A percentile compares a stretch with the other conserved stretches of the same genome.
Conservation (phyloP, 2,329 filamentous ascomycete species). For the Torrubiella hemipterigena region DNA sequence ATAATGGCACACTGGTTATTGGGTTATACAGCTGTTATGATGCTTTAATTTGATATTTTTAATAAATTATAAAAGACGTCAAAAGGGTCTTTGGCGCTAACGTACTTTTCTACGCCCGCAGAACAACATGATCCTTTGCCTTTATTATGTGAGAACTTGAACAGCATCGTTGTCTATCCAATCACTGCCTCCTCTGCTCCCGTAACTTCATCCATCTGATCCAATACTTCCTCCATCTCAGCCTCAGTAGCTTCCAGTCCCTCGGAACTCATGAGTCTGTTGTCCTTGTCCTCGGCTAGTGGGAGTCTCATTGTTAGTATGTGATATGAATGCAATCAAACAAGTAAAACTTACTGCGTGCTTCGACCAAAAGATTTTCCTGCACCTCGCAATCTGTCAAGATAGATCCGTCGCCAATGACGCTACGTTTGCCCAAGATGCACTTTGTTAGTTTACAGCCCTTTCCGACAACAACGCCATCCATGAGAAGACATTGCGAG, state of each 20-base stretch:
- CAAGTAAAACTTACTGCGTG: slow-evolving; percentile 47
- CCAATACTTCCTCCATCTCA: slow-evolving; percentile 43
- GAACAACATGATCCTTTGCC: too few relatives aligned
- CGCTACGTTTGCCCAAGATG: slow-evolving; percentile 68
- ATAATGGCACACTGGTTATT: too few relatives aligned
- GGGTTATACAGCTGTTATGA: too few relatives aligned
- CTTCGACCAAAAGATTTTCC: slow-evolving; percentile 75
- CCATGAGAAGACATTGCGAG: slow-evolving; percentile 84
- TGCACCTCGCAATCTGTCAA: slow-evolving; percentile 87
- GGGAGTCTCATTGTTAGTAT: slow-evolving; percentile 8
- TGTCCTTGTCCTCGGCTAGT: slow-evolving; percentile 54
- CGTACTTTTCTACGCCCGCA: too few relatives aligned
- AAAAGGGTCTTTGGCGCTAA: too few relatives aligned
- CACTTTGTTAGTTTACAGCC: slow-evolving; percentile 79
- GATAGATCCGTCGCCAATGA: slow-evolving; percentile 70
- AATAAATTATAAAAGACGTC: too few relatives aligned
- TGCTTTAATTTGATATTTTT: too few relatives aligned
- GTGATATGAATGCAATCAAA: slow-evolving; percentile 5
- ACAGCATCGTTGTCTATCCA: too few relatives aligned
- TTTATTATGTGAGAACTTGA: too few relatives aligned
- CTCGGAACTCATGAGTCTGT: slow-evolving; percentile 55
- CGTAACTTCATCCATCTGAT: slow-evolving; percentile 26
- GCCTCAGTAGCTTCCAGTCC: slow-evolving; percentile 53
- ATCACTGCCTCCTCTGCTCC: too few relatives aligned
- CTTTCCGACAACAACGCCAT: slow-evolving; percentile 74